Evolutionary conservation across 495 filamentous ascomycete species (phyloP).

Genomic region (Aspergillus egyptiacus): DNA sequence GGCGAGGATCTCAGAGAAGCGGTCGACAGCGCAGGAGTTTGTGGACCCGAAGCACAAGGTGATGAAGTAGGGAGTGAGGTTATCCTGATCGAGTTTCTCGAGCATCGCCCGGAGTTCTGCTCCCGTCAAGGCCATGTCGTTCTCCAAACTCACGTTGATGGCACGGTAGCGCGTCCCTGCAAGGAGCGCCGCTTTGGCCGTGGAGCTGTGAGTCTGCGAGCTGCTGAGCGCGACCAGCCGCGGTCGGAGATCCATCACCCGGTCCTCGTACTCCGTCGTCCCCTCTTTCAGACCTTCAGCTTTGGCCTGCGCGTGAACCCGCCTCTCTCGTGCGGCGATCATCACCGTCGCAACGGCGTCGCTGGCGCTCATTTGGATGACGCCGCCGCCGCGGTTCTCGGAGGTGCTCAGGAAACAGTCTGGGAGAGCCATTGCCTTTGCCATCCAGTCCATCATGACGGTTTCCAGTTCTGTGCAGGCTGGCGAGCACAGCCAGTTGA

Average conservation of each 20-base stretch:
- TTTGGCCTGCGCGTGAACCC: constrained; percentile 51
- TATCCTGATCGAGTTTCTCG: constrained; percentile 54
- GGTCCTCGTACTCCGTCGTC: constrained; percentile 44
- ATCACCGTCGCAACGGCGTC: constrained; percentile 84
- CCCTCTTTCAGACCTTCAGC: constrained; percentile 46
- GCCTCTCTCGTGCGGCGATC: constrained; percentile 80
- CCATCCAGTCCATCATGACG: constrained; percentile 88
- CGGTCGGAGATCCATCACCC: constrained; percentile 57
- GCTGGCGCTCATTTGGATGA: constrained; percentile 90
- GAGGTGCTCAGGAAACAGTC: constrained; percentile 70
- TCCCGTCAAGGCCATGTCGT: constrained; percentile 68
- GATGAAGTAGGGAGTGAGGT: constrained; percentile 78
- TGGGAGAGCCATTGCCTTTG: constrained; percentile 65
- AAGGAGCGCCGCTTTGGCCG: constrained; percentile 82
- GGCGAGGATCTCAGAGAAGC: constrained; percentile 63
- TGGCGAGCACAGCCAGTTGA: constrained; percentile 96
- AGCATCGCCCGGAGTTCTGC: constrained; percentile 52
- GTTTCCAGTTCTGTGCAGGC: constrained; percentile 97
- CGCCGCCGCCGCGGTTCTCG: constrained; percentile 71
- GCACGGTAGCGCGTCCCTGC: constrained; percentile 72
- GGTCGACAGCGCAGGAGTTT: constrained; percentile 79
- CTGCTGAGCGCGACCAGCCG: constrained; percentile 77
- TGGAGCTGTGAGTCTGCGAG: constrained; percentile 73
- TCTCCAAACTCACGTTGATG: constrained; percentile 53
- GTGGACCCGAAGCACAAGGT: constrained; percentile 86